Evolutionary conservation across 306 rosid genomes (phyloP), one percentile per base, ranked within the genome.

Genomic region (Cicer cuneatum): DNA sequence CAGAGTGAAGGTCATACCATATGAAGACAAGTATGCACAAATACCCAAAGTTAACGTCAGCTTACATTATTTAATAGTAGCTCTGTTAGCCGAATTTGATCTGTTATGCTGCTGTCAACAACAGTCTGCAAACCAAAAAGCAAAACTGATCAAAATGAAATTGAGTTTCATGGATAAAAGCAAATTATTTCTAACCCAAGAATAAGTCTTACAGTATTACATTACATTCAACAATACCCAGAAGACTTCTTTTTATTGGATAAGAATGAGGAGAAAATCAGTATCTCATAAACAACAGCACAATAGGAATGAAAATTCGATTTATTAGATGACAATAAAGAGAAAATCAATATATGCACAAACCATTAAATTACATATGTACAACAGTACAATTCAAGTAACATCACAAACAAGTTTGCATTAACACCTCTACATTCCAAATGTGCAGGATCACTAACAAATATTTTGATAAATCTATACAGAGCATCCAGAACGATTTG

Each of bases 51-150:
- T 69, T 43, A 53, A 46, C 51, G 58, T 21, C 70, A 83, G 80
- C 98, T 93, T 87, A 93, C 98, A 88, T 93, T 95, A 80, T 76
- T 85, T 73, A 87, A 77, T 78, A 93, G 86, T 75, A 91, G 86
- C 49, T 93, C 97, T 0, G 92, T 77, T 73, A 93, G 82, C 76
- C 96, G 94, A 87, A 93, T 80, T 83, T 91, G 97, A 83, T 93
- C 98, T 66, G 92, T 72, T 78, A 93, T 85, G 76, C 98, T 89
- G 81, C 92, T 89, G 78, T 91, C 98, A 80, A 78, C 90, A 83
- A 93, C 77, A 76, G 88, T 88, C 98, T 93, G 90, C 86, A 80
- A 77, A 69, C 11, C 5, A 16, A 66, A 80, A 51, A 5, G 51
- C 53, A 69, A 78, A 66, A 68, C 41, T 48, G 63, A 63, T 58